Base-by-base conservation (phyloP, 768 basidiomycete species). In the Rhodosporidiobolus odoratus region DNA sequence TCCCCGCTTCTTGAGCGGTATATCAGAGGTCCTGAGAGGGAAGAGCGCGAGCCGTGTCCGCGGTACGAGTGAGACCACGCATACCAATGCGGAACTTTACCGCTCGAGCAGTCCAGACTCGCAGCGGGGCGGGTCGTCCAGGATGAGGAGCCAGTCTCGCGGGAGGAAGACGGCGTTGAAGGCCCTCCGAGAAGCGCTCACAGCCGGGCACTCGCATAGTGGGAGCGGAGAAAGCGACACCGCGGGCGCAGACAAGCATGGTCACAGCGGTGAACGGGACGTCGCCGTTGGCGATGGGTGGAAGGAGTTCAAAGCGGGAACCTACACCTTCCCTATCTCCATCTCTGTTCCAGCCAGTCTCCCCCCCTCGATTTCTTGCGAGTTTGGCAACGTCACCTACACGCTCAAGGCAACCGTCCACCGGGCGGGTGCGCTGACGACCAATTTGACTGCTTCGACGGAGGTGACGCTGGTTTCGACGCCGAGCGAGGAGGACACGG, bases 301-400 rank as follows among this genome's bases (percentile, higher is more conserved):
- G 91, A 88, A 88, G 77, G 88, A 94, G 79, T 95, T 72, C 68
- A 68, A 70, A 62, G 67, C 75, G 90, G 93, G 93, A 27, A 89
- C 87, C 9, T 97, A 98, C 78, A 91, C 89, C 25, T 71, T 92
- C 80, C 95, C 95, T 4, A 89, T 99, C 76, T 90, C 90, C 21
- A 93, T 97, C 79, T 83, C 87, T 25, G 87, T 99, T 65, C 91
- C 95, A 0, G 83, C 86, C 9, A 84, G 85, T 68, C 83, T 88
- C 5, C 92, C 93, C 4, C 91, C 95, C 3, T 86, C 87, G 0
- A 82, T 94, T 71, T 82, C 83, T 52, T 87, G 87, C 69, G 85
- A 88, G 47, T 89, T 85, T 74, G 95, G 93, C 15, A 84, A 86
- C 4, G 86, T 96, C 19, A 78, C 78, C 2, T 99, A 96, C 87